Evolutionary conservation across 371 early-diverging fungal species (phyloP).

Genomic region (Mucor irregularis): DNA sequence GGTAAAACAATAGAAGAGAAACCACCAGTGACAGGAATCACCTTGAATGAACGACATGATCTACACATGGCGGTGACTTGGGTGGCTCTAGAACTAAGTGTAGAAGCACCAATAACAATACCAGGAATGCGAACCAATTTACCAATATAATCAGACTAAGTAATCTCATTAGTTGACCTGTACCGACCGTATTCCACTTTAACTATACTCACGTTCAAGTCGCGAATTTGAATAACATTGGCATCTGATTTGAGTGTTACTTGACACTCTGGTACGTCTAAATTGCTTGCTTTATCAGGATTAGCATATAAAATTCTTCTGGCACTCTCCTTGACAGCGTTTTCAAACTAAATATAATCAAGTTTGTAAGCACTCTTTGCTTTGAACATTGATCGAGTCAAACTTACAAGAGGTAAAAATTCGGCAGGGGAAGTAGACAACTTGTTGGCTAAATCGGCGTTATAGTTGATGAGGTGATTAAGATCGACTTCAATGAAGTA

Average conservation of each 20-base stretch:
- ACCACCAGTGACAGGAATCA: conserved; percentile 84
- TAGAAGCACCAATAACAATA: conserved; percentile 95
- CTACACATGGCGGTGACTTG: conserved; percentile 87
- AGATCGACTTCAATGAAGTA: conserved; percentile 85
- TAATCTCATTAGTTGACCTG: no score
- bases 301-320: conserved; percentile 64
- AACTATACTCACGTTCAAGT: conserved; percentile 73
- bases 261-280: conserved; percentile 80
- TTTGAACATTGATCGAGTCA: background rate
- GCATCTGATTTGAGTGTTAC: conserved; percentile 84
- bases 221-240: conserved; percentile 83
- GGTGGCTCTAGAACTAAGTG: conserved; percentile 89
- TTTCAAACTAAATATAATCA: conserved; percentile 71
- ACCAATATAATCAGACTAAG: conserved; percentile 87
- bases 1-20: conserved; percentile 84
- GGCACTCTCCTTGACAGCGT: conserved; percentile 73
- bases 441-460: conserved; percentile 81
- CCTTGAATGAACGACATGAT: conserved; percentile 79
- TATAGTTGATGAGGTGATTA: conserved; percentile 78
- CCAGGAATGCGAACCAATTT: conserved; percentile 96
- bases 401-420: conserved; percentile 73
- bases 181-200: no score
- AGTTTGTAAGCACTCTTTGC: background rate
- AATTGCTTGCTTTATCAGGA: conserved; percentile 30
- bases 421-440: conserved; percentile 79